A percentile compares a stretch with the other conserved stretches of the same genome.
Evolutionary conservation across 176 grass and related monocot species (phyloP).

Genomic region (Oryza punctata): DNA sequence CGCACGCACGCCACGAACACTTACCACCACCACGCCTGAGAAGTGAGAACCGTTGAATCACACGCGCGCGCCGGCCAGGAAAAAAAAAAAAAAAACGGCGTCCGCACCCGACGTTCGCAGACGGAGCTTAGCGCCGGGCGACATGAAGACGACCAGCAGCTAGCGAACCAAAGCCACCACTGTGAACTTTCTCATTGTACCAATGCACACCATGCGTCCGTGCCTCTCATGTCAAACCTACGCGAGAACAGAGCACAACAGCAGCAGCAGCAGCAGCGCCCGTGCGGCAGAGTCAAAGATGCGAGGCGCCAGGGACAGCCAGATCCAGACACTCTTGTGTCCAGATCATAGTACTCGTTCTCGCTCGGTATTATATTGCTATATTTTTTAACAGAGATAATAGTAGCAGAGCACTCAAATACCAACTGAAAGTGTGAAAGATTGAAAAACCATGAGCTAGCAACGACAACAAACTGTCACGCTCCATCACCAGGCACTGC

Average conservation of each 20-base stretch:
- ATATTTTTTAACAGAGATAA: too few relatives aligned
- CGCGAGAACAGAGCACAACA: neutral
- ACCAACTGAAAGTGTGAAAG: neutral
- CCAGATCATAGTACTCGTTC: too few relatives aligned
- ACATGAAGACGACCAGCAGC: too few relatives aligned
- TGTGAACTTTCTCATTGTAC: neutral
- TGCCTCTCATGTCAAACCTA: neutral
- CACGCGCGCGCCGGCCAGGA: too few relatives aligned
- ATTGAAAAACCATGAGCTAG: neutral
- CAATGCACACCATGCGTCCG: neutral
- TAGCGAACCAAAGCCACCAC: neutral
- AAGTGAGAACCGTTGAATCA: too few relatives aligned
- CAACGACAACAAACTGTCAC: neutral
- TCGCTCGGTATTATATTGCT: too few relatives aligned
- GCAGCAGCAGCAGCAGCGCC: neutral
- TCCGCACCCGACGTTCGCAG: too few relatives aligned
- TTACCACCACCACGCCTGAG: too few relatives aligned
- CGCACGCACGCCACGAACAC: too few relatives aligned
- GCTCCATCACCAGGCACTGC: neutral
- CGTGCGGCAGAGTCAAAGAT: slow-evolving; percentile 38
- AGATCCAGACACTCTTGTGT: neutral
- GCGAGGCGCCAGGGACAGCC: neutral
- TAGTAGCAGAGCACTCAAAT: neutral
- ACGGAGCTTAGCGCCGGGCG: neutral
- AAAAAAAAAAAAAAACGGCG: too few relatives aligned